Percentiles rank a stretch among this genome's conserved stretches.
These are phyloP conservation scores for Sporothrix schenckii DNA, from an alignment of 2,329 filamentous ascomycete species.

Conservation along the genomic window DNA sequence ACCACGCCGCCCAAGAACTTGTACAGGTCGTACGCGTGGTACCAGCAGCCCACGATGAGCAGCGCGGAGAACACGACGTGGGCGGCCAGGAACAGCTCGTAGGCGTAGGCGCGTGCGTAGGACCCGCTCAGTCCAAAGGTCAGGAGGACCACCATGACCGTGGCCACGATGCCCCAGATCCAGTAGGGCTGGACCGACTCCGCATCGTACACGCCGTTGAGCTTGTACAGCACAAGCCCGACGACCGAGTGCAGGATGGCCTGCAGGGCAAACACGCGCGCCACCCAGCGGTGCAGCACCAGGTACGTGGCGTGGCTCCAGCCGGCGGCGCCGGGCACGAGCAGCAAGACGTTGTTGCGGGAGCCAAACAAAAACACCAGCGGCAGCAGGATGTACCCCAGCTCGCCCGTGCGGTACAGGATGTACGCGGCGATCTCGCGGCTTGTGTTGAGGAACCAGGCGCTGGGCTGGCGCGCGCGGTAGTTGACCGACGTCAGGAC, in stretches of 20 bases:
- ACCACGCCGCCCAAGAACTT: constrained; percentile 9
- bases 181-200: constrained; percentile 18
- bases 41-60: constrained; percentile 29
- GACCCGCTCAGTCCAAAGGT: background rate
- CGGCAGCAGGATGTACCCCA: constrained; percentile 31
- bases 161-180: constrained; percentile 18
- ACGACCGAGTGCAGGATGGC: constrained; percentile 52
- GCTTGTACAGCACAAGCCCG: constrained; percentile 44
- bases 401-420: constrained; percentile 28
- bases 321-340: constrained; percentile 48
- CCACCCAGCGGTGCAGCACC: constrained; percentile 55
- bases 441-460: constrained; percentile 20
- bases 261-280: constrained; percentile 50
- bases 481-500: constrained; percentile 8
- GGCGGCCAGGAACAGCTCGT: constrained; percentile 13
- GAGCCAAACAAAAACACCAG: constrained; percentile 50
- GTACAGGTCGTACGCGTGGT: constrained; percentile 21
- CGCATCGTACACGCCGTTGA: constrained; percentile 1
- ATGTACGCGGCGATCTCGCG: constrained; percentile 26
- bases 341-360: constrained; percentile 49
- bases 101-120: background rate
- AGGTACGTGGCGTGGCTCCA: constrained; percentile 55
- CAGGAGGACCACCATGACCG: background rate
- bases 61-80: constrained; percentile 30
- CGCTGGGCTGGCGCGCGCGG: constrained; percentile 2